Percentiles rank a stretch among this genome's conserved stretches.
Conservation (phyloP, 2,329 filamentous ascomycete species). For the Talaromyces albobiverticillius region DNA sequence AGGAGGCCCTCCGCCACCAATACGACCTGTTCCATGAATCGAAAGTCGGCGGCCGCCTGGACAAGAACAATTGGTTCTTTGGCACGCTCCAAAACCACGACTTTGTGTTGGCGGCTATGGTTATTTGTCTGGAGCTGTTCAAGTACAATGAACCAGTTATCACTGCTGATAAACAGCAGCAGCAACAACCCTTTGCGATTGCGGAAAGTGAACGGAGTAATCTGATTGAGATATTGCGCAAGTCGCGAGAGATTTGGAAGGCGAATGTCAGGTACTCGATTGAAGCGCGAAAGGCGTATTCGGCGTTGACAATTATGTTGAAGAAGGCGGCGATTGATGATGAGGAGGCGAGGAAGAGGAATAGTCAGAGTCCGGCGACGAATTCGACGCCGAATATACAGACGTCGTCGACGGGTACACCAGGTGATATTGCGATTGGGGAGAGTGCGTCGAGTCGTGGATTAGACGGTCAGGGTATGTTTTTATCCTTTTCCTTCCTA, state of each 20-base stretch:
- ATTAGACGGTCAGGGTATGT: neutral
- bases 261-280: conserved; percentile 10
- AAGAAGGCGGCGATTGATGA: conserved; percentile 15
- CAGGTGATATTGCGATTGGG: conserved; percentile 7
- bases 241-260: conserved; percentile 13
- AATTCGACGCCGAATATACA: neutral
- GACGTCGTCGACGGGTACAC: neutral
- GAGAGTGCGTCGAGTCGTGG: conserved; percentile 11
- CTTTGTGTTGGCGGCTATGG: conserved; percentile 58
- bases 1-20: conserved; percentile 47
- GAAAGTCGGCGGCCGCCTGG: conserved; percentile 52
- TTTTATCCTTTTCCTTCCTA: neutral
- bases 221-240: conserved; percentile 11
- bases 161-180: neutral
- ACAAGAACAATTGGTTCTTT: conserved; percentile 55
- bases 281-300: conserved; percentile 16
- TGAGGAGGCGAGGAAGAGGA: conserved; percentile 5
- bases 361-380: neutral
- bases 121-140: conserved; percentile 49
- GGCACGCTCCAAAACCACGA: conserved; percentile 57
- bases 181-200: neutral
- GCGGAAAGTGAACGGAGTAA: conserved; percentile 2
- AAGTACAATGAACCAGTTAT: conserved; percentile 1
- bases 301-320: conserved; percentile 15
- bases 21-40: conserved; percentile 47